Percentiles rank a stretch among this genome's conserved stretches.
Conservation (phyloP, 352 stramenopile genomes). For the Globisporangium emineosum region DNA sequence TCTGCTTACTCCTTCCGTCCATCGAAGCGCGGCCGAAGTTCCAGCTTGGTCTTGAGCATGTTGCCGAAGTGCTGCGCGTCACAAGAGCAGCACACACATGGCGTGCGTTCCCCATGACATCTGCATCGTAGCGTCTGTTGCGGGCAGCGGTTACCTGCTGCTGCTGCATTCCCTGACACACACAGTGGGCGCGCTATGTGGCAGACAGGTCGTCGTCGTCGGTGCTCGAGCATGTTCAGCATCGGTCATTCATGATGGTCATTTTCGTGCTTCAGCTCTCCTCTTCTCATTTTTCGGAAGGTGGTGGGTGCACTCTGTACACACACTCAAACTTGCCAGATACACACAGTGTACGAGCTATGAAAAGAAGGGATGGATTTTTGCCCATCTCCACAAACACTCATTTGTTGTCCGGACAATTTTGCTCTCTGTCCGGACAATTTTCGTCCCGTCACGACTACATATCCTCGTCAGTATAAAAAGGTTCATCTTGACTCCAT, state of each 20-base stretch:
- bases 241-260: not conserved
- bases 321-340: not conserved
- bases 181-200: not conserved
- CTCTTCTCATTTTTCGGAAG: too few species aligned
- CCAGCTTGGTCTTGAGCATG: too few species aligned
- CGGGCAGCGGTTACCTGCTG: not conserved
- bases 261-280: not conserved
- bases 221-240: not conserved
- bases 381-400: not conserved
- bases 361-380: conserved; percentile 2
- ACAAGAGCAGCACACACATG: too few species aligned
- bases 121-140: not conserved
- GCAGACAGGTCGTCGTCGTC: not conserved
- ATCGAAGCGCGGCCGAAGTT: not conserved
- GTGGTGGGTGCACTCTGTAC: too few species aligned
- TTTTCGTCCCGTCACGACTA: not conserved
- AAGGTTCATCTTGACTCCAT: not conserved
- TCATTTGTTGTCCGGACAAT: conserved; percentile 7
- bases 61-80: too few species aligned
- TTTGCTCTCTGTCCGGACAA: not conserved
- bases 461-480: not conserved
- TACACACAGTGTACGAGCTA: not conserved
- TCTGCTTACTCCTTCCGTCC: not conserved
- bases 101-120: too few species aligned
- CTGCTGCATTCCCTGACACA: not conserved